These are phyloP conservation scores for Apiotrichum gamsii DNA, from an alignment of 1,284 basidiomycete genomes.

Conservation along the genomic window DNA sequence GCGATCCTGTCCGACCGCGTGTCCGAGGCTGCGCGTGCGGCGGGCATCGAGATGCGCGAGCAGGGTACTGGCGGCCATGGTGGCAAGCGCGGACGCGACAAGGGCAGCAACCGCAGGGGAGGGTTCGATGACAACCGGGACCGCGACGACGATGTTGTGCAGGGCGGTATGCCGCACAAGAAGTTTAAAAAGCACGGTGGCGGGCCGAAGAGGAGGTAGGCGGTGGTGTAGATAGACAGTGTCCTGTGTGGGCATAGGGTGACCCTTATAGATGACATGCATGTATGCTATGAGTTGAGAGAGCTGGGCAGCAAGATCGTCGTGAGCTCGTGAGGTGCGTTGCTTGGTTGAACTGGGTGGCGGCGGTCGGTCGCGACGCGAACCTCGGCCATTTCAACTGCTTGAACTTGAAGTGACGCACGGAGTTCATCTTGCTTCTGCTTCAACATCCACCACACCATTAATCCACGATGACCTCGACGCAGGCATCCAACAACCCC, in stretches of 20 bases:
- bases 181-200: slow-evolving; percentile 24
- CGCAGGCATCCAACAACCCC: slow-evolving; percentile 34
- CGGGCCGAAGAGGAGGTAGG: slow-evolving; percentile 2
- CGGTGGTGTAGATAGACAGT: neutral
- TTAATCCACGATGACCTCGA: too few relatives aligned
- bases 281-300: too few relatives aligned
- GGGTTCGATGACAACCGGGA: slow-evolving; percentile 68
- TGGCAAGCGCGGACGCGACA: slow-evolving; percentile 55
- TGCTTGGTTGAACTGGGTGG: too few relatives aligned
- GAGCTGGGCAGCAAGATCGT: too few relatives aligned
- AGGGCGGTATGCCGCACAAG: slow-evolving; percentile 45
- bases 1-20: slow-evolving; percentile 83
- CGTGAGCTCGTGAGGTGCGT: too few relatives aligned
- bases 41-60: slow-evolving; percentile 63
- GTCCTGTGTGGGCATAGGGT: neutral
- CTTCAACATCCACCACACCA: too few relatives aligned
- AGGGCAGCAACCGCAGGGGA: slow-evolving; percentile 53
- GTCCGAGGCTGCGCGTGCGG: slow-evolving; percentile 77
- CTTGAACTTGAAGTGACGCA: too few relatives aligned
- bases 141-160: slow-evolving; percentile 75
- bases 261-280: neutral
- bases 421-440: too few relatives aligned
- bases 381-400: too few relatives aligned
- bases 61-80: slow-evolving; percentile 42
- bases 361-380: too few relatives aligned